A percentile compares a stretch with the other conserved stretches of the same genome.
phyloP scores from a whole-genome alignment of 2,329 filamentous ascomycete species.

The Tolypocladium nubicola region DNA sequence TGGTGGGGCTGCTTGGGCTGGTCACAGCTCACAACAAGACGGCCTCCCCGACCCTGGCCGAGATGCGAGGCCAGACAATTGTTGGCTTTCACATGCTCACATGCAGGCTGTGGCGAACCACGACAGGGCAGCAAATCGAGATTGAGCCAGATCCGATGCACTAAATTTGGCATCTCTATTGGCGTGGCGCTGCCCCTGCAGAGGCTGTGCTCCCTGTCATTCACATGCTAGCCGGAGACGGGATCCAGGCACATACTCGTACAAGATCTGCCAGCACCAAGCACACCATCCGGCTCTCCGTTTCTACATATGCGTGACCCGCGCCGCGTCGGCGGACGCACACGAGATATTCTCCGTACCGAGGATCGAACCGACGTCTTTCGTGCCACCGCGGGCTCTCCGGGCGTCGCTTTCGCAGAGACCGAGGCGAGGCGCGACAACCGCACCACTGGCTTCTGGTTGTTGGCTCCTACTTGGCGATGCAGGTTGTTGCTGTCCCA shows the following conservation, averaged over 20 bases:
- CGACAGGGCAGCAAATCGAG: neutral
- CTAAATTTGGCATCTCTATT: neutral
- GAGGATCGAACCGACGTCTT: neutral
- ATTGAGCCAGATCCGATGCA: neutral
- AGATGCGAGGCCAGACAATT: conserved; percentile 8
- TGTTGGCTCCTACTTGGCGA: neutral
- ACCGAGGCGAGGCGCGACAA: neutral
- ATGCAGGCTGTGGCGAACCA: neutral
- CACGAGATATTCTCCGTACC: neutral
- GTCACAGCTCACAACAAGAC: too few relatives aligned
- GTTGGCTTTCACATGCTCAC: neutral
- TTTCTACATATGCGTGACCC: neutral
- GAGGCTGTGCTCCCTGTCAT: neutral
- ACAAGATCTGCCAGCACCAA: neutral
- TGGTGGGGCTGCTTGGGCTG: neutral
- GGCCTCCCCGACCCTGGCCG: conserved; percentile 2
- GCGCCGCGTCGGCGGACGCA: neutral
- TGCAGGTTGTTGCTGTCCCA: neutral
- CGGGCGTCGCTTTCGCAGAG: neutral
- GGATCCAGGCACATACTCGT: neutral
- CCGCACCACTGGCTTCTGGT: neutral
- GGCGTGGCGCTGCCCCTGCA: neutral
- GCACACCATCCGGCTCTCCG: neutral
- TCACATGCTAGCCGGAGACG: neutral
- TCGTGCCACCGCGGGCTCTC: neutral